Evolutionary conservation across 2,329 filamentous ascomycete species (phyloP).

Genomic region (Rachicladosporium sp.): DNA sequence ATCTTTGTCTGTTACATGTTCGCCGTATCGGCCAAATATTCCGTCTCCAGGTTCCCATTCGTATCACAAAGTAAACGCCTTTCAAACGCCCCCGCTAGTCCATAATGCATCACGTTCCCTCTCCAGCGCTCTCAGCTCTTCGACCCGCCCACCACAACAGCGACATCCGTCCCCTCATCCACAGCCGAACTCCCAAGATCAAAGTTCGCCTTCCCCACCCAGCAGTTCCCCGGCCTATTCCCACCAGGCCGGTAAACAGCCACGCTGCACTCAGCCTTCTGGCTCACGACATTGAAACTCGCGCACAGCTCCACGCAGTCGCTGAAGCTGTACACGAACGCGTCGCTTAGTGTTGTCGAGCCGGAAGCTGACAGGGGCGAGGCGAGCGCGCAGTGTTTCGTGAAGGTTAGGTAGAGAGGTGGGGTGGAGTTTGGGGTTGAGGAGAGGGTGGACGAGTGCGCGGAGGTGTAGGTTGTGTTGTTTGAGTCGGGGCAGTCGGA

Average conservation of each 20-base stretch:
- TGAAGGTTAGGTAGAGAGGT: slow-evolving; percentile 15
- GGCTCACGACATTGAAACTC: slow-evolving; percentile 16
- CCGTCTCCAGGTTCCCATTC: no score
- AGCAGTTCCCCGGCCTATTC: slow-evolving; percentile 21
- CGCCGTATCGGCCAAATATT: no score
- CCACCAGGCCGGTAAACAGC: slow-evolving; percentile 19
- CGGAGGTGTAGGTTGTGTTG: slow-evolving; percentile 20
- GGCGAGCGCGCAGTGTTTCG: slow-evolving; percentile 20
- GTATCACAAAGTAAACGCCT: no score
- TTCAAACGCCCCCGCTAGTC: no score
- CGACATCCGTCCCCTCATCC: slow-evolving; percentile 7
- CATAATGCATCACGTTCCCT: no score
- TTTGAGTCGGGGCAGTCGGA: slow-evolving; percentile 21
- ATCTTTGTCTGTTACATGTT: no score
- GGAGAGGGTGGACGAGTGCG: slow-evolving; percentile 6
- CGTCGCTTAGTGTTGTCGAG: slow-evolving; percentile 14
- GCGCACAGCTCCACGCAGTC: slow-evolving; percentile 26
- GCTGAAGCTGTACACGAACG: slow-evolving; percentile 24
- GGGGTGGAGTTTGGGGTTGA: slow-evolving; percentile 6
- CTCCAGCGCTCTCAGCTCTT: no score
- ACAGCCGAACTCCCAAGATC: slow-evolving; percentile 1
- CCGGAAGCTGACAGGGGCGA: slow-evolving; percentile 14
- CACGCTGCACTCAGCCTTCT: slow-evolving; percentile 17
- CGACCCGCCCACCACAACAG: slow-evolving; percentile 1
- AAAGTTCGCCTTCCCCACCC: slow-evolving; percentile 15